Evolutionary conservation across 805 yeast species (phyloP).

Genomic region (Nakazawaea wickerhamii): DNA sequence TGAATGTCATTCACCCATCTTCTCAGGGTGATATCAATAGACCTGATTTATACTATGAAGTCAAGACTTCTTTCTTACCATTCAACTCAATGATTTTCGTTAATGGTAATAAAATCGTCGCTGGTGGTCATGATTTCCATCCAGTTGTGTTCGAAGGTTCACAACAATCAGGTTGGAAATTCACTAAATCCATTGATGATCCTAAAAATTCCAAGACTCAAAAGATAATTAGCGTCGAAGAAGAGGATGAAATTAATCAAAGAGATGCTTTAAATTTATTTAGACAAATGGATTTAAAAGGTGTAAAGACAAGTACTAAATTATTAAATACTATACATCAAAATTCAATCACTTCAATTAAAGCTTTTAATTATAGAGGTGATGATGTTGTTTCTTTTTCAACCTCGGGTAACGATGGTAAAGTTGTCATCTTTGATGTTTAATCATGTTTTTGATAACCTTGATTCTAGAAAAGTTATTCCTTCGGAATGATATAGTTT

Average conservation of each 20-base stretch:
- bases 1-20: constrained; percentile 69
- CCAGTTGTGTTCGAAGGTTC: constrained; percentile 80
- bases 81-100: constrained; percentile 72
- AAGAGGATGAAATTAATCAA: constrained; percentile 54
- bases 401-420: constrained; percentile 87
- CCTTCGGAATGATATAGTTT: too few relatives aligned
- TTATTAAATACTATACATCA: constrained; percentile 78
- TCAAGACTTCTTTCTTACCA: constrained; percentile 70
- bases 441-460: constrained; percentile 22
- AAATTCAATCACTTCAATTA: constrained; percentile 73
- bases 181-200: constrained; percentile 58
- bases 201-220: constrained; percentile 27
- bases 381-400: constrained; percentile 54
- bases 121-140: constrained; percentile 90
- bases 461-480: too few relatives aligned
- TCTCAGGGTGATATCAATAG: constrained; percentile 47
- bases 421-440: constrained; percentile 70
- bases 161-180: constrained; percentile 56
- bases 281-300: constrained; percentile 92
- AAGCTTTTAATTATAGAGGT: constrained; percentile 36
- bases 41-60: constrained; percentile 55
- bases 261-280: constrained; percentile 88
- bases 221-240: constrained; percentile 28
- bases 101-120: constrained; percentile 61
- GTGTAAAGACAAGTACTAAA: constrained; percentile 46